Percentiles rank a stretch among this genome's conserved stretches.
Evolutionary conservation across 441 rosid species (phyloP).

Genomic region (Kokia cookei): DNA sequence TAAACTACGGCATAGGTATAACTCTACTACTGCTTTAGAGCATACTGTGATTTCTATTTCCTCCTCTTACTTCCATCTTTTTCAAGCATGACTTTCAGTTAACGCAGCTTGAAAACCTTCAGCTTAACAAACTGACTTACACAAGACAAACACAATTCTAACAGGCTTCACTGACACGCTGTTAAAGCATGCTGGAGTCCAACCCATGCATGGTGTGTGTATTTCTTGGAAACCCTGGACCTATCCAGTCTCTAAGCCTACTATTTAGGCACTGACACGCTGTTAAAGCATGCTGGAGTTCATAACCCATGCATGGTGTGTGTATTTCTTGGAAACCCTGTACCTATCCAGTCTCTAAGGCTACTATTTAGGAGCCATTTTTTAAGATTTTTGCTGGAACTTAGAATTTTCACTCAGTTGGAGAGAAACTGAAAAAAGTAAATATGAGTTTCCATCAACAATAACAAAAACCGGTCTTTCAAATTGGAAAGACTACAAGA

Average conservation of each 20-base stretch:
- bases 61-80: background rate
- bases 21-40: background rate
- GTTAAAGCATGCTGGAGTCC: background rate
- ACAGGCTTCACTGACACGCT: background rate
- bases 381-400: no score
- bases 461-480: background rate
- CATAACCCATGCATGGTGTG: background rate
- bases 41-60: background rate
- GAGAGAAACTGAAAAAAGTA: no score
- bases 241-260: background rate
- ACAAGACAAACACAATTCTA: background rate
- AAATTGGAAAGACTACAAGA: background rate
- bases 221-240: background rate
- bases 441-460: background rate
- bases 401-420: no score
- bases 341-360: background rate
- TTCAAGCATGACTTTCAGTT: background rate
- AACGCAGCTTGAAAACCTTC: background rate
- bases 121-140: background rate
- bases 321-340: background rate
- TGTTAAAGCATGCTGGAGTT: background rate
- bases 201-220: background rate
- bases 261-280: background rate
- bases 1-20: background rate
- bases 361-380: background rate